Base-by-base conservation (phyloP, 768 basidiomycete species). In the Suillus weaverae region DNA sequence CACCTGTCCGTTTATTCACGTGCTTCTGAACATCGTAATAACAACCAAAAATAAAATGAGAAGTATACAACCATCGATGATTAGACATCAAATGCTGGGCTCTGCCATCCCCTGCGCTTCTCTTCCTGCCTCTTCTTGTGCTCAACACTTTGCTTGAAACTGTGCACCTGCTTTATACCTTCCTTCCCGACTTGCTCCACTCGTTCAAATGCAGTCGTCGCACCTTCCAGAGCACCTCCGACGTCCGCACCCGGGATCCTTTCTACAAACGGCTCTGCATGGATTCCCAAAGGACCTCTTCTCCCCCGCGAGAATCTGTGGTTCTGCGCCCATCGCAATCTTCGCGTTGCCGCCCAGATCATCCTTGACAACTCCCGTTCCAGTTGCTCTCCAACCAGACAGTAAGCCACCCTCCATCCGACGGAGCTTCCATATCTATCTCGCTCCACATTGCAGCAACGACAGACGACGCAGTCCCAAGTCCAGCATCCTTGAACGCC, bases 271-370 rank as follows among this genome's bases (percentile, higher is more conserved):
- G 76, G 71, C 65, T 80, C 83, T 3, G 86, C 80, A 5, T 80
- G 80, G 1, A 79, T 86, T 3, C 86, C 90, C 41, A 86, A 70
- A 0, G 90, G 90, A 0, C 90, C 78, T 81, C 80, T 92, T 90
- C 66, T 87, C 83, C 0, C 89, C 87, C 33, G 83, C 75, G 33
- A 92, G 73, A 39, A 92, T 85, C 79, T 92, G 90, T 41, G 90
- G 90, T 74, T 89, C 89, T 6, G 84, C 87, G 2, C 90, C 90
- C 78, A 91, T 76, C 0, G 89, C 90, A 56, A 92, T 83, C 57
- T 71, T 71, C 18, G 71, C 77, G 44, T 75, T 73, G 3, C 70
- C 74, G 18, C 66, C 64, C 0, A 67, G 65, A 44, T 84, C 84
- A 69, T 87, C 83, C 51, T 86, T 81, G 57, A 91, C 77, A 8